Evolutionary conservation across 2,329 filamentous ascomycete genomes (phyloP), one percentile per base, ranked within the genome.

Genomic region (Diplodia seriata): DNA sequence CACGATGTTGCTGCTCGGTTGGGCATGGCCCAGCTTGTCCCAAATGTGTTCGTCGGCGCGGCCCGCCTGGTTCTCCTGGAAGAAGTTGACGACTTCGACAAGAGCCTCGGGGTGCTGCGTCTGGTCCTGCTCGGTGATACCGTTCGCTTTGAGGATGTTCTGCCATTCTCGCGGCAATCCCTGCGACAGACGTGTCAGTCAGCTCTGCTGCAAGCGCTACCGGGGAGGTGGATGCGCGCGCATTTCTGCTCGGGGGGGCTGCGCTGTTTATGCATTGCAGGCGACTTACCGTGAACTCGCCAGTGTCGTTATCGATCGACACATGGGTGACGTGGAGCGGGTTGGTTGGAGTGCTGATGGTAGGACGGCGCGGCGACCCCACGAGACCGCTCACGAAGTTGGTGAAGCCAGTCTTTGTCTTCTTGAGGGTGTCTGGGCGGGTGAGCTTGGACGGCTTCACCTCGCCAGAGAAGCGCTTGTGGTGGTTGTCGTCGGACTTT

Each of bases 131-230:
- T 97, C 93, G 33, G 94, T 92, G 75, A 99, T 97, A 71, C 95
- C 95, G 79, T 92, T 97, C 80, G 97, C 94, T 81, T 94, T 92
- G 76, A 99, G 89, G 77, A 97, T 87, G 70, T 93, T 90, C 81
- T 98, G 94, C 95, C 95, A 99, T 86, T 98, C 95, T 80, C 95
- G 96, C 20, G 95, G 95, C 33, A 99, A 86, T 71, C 95, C 95
- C 93, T 95, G 74, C 14, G 47, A 54, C 40, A 59, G 54, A 59
- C 47, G 55, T 68, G 67, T 68, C 67, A 65, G 67, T 55, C 49
- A 36, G 43, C 18, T 20, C 29, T n/a, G 54, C 29, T 43, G 29
- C 40, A 40, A 38, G 36, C 8, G 36, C 36, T 38, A 38, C 36
- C 36, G 36, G 15, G 20, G 38, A 14, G 23, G 15, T 15, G 23